Conservation (phyloP, 129 eudicot genomes). For the Lactuca sativa region DNA sequence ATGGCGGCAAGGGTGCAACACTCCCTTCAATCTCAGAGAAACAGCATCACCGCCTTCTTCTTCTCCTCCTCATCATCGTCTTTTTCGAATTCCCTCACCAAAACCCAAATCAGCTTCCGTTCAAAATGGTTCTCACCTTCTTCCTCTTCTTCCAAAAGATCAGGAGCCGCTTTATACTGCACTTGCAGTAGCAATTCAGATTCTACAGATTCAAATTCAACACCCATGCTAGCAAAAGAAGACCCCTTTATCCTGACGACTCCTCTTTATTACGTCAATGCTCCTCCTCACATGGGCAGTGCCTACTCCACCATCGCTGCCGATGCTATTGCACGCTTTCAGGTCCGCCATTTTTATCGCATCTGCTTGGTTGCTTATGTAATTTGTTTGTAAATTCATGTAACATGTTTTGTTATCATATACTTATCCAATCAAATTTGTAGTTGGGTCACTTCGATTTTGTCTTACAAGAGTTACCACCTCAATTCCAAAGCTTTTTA, state of each 20-base stretch:
- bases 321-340: slow-evolving; percentile 95
- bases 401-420: too few species aligned
- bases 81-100: slow-evolving; percentile 29
- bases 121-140: slow-evolving; percentile 25
- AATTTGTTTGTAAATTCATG: not conserved
- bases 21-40: slow-evolving; percentile 35
- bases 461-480: not conserved
- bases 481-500: not conserved
- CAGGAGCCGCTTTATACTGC: slow-evolving; percentile 51
- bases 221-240: not conserved
- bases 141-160: slow-evolving; percentile 22
- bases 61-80: slow-evolving; percentile 41
- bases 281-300: slow-evolving; percentile 99
- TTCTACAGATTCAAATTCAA: not conserved
- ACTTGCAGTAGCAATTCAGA: slow-evolving; percentile 38
- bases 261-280: slow-evolving; percentile 97
- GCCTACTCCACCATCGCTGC: slow-evolving; percentile 99
- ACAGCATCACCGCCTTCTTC: slow-evolving; percentile 28
- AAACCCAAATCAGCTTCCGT: slow-evolving; percentile 28
- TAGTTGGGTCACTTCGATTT: not conserved
- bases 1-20: slow-evolving; percentile 39
- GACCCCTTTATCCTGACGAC: slow-evolving; percentile 77
- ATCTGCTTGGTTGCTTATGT: not conserved
- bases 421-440: not conserved
- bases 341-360: slow-evolving; percentile 42